Percentiles rank a stretch among this genome's conserved stretches.
Evolutionary conservation across 2,329 filamentous ascomycete genomes (phyloP).

Genomic region (Xylariaceae sp.): DNA sequence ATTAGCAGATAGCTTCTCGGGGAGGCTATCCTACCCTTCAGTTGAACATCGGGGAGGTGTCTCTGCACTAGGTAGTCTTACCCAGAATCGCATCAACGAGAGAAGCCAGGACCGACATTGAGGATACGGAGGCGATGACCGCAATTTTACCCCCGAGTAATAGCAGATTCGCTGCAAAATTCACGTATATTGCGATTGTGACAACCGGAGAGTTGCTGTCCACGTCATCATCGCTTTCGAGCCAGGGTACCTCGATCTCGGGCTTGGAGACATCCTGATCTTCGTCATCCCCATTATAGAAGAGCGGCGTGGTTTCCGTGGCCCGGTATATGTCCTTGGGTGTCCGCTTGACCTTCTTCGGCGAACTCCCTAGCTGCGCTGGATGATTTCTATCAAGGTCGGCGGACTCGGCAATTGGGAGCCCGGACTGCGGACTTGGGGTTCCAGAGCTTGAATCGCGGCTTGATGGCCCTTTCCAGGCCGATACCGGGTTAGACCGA

Average conservation of each 20-base stretch:
- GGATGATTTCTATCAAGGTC: conserved; percentile 14
- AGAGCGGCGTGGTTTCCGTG: conserved; percentile 64
- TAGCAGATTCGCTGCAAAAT: conserved; percentile 71
- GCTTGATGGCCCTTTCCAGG: neutral
- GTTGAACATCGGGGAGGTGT: no score
- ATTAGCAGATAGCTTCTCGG: no score
- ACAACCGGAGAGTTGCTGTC: conserved; percentile 73
- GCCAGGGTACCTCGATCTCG: conserved; percentile 64
- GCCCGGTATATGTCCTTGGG: conserved; percentile 81
- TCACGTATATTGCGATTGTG: conserved; percentile 82
- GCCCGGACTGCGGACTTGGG: conserved; percentile 13
- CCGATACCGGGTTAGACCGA: conserved; percentile 3
- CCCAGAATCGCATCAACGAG: conserved; percentile 73
- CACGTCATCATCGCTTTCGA: conserved; percentile 65
- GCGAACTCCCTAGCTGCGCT: conserved; percentile 14
- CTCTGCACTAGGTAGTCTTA: no score
- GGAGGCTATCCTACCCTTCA: no score
- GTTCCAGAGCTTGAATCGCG: neutral
- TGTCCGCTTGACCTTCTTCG: conserved; percentile 66
- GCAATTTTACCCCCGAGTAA: conserved; percentile 72
- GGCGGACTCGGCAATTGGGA: neutral
- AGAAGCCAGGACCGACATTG: conserved; percentile 74
- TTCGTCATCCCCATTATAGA: conserved; percentile 48
- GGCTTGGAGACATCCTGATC: conserved; percentile 45
- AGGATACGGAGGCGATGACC: conserved; percentile 73